Evolutionary conservation across 257 asterid species (phyloP).

Genomic region (Galeopsis tetrahit): DNA sequence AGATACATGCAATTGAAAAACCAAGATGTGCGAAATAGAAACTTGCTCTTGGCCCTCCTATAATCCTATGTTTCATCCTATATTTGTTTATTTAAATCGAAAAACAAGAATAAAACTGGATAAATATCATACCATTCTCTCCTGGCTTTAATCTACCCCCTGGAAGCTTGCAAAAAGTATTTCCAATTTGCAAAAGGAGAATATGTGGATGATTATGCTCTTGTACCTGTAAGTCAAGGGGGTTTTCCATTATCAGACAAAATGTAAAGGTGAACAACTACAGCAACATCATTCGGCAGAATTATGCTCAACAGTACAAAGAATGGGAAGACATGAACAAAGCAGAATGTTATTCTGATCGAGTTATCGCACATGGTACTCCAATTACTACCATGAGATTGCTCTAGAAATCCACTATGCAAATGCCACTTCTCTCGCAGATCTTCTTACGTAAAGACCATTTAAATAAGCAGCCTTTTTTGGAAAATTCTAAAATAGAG

Average conservation of each 20-base stretch:
- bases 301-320: background rate
- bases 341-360: constrained; percentile 1
- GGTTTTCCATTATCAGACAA: background rate
- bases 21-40: background rate
- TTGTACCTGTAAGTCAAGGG: constrained; percentile 64
- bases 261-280: constrained; percentile 2
- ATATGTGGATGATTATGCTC: constrained; percentile 99
- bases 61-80: background rate
- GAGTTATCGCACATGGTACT: constrained; percentile 5
- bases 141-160: constrained; percentile 99
- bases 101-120: background rate
- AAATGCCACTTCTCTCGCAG: background rate
- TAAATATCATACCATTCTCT: constrained; percentile 77
- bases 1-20: constrained; percentile 9
- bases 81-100: background rate
- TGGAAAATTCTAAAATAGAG: background rate
- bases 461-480: background rate
- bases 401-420: constrained; percentile 9
- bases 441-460: background rate
- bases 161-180: constrained; percentile 97
- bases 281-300: background rate
- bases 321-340: constrained; percentile 15
- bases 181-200: constrained; percentile 96
- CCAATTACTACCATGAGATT: background rate
- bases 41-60: constrained; percentile 3